These are phyloP conservation scores for Phalaenopsis aphrodite DNA, from an alignment of 106 monocot genomes.

Conservation along the genomic window DNA sequence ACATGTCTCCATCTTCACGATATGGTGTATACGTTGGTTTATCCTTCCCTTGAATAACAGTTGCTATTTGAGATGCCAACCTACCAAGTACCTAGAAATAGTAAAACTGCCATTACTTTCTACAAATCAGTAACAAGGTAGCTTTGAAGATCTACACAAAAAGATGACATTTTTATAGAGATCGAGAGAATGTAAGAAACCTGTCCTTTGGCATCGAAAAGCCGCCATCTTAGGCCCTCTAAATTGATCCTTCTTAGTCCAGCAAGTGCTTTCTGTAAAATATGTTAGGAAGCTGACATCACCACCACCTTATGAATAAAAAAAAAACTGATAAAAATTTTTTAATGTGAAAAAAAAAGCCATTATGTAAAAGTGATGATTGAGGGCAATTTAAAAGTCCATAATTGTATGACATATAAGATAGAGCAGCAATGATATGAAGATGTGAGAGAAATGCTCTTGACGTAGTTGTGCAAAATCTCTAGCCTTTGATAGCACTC, in stretches of 20 bases:
- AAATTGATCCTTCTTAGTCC: constrained; percentile 87
- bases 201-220: constrained; percentile 97
- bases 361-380: neutral
- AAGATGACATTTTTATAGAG: neutral
- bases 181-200: constrained; percentile 12
- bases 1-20: constrained; percentile 95
- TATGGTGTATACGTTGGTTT: constrained; percentile 91
- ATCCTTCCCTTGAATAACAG: constrained; percentile 92
- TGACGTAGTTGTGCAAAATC: too few relatives aligned
- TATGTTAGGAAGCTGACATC: neutral
- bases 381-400: too few relatives aligned
- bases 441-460: too few relatives aligned
- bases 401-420: too few relatives aligned
- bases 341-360: neutral
- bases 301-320: neutral
- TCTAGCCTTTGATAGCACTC: too few relatives aligned
- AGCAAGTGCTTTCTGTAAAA: constrained; percentile 85
- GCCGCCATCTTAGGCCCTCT: constrained; percentile 88
- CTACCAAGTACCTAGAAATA: constrained; percentile 76
- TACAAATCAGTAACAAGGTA: neutral
- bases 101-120: neutral
- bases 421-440: too few relatives aligned
- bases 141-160: neutral
- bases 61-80: constrained; percentile 86
- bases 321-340: neutral